Base-by-base conservation (phyloP, 2,329 filamentous ascomycete species). In the Truncatella angustata region DNA sequence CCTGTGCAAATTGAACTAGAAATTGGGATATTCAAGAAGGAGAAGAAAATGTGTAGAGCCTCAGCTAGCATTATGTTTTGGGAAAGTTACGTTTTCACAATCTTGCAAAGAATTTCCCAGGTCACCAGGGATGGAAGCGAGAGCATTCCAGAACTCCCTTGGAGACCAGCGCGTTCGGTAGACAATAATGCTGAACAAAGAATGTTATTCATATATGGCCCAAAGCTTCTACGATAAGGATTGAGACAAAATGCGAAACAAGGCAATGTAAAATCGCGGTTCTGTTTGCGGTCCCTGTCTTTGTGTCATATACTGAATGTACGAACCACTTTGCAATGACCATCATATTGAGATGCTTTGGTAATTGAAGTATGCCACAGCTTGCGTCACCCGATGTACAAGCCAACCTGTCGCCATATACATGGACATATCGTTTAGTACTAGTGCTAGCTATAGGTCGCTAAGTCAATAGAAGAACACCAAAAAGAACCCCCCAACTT, bases 81-180 rank as follows among this genome's bases (percentile, higher is more conserved):
- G 18, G 28, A 35, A 37, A 24, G 14, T 20, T 12, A 11, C 18
- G 14, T 21, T 21, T 24, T n/a, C 20, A 16, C 34, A 14, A 18
- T 34, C 20, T 12, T 20, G 23, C 23, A 12, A 48, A 34, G 45
- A 49, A 36, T 48, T 36, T 26, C 21, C 6, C n/a, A 23, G 32
- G 18, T 49, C 26, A 20, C 32, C 28, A 28, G 45, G 45, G 23
- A 49, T 37, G 28, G 45, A 49, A 49, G 20, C 11, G 18, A 26
- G 28, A n/a, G 20, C 45, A 49, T 49, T 49, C 45, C 45, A 49
- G 23, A 37, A 28, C 20, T 49, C 45, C 45, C 45, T 49, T 49
- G 45, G 18, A 36, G 10, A 23, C 20, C 21, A 32, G 14, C 21
- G 44, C 44, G 44, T 16, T 16, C 28, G 34, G 32, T 21, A 23